These are phyloP conservation scores for Suillus variegatus DNA, from an alignment of 768 basidiomycete genomes.

Conservation along the genomic window DNA sequence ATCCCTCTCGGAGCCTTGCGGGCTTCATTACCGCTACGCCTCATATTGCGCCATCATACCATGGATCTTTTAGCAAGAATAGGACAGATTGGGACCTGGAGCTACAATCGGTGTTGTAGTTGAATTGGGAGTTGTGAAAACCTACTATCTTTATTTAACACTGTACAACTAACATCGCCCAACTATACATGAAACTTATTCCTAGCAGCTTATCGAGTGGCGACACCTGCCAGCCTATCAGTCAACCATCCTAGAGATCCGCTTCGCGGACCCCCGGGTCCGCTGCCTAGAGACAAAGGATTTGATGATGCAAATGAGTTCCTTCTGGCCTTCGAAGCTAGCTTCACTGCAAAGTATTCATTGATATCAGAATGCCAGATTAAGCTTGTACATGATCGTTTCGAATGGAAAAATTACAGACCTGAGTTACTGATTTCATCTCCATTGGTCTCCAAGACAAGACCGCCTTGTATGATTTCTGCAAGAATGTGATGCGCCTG, in stretches of 20 bases:
- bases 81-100: not conserved
- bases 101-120: not conserved
- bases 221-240: slow-evolving; percentile 67
- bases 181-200: not conserved
- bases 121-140: not conserved
- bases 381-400: not conserved
- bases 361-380: slow-evolving; percentile 16
- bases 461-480: slow-evolving; percentile 96
- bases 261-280: slow-evolving; percentile 58
- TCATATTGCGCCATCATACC: not conserved
- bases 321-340: slow-evolving; percentile 68
- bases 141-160: slow-evolving; percentile 3
- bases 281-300: slow-evolving; percentile 71
- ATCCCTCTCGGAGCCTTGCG: not conserved
- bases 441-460: slow-evolving; percentile 94
- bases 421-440: slow-evolving; percentile 78
- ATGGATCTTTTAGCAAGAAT: not conserved
- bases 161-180: not conserved
- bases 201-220: slow-evolving; percentile 34
- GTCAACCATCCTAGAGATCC: slow-evolving; percentile 75
- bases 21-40: not conserved
- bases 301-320: slow-evolving; percentile 83
- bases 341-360: slow-evolving; percentile 53
- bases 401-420: slow-evolving; percentile 34
- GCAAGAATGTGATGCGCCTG: slow-evolving; percentile 93